These are phyloP conservation scores for Stipa capillata DNA, from an alignment of 176 grass and related monocot genomes.

Conservation along the genomic window DNA sequence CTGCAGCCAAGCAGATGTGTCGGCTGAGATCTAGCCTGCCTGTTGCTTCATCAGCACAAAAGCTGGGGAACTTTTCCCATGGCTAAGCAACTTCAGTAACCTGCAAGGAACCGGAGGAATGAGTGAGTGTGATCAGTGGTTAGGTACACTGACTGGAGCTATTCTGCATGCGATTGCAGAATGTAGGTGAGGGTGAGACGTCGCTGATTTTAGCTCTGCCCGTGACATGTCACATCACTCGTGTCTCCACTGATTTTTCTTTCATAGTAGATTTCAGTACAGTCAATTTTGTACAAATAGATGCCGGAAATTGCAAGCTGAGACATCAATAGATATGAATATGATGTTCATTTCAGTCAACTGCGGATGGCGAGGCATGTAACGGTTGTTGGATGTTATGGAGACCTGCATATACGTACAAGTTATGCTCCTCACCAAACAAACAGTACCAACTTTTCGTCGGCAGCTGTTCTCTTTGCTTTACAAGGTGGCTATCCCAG, in stretches of 20 bases:
- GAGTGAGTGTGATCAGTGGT: conserved; percentile 18
- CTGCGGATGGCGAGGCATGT: neutral
- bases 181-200: conserved; percentile 1
- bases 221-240: conserved; percentile 7
- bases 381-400: conserved; percentile 8
- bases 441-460: neutral
- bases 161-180: neutral
- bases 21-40: neutral
- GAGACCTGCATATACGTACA: neutral
- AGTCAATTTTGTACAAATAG: neutral
- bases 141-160: conserved; percentile 31
- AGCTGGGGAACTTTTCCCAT: conserved; percentile 11
- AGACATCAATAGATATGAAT: neutral
- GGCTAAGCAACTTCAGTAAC: conserved; percentile 28
- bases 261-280: neutral
- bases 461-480: neutral
- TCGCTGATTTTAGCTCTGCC: neutral
- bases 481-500: conserved; percentile 4
- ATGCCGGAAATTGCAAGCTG: neutral
- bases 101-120: neutral
- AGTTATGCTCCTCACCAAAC: conserved; percentile 5
- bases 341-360: neutral
- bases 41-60: conserved; percentile 37
- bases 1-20: neutral
- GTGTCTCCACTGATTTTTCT: neutral